Base-by-base conservation (phyloP, 2,329 filamentous ascomycete genomes). In the Exophiala sideris region DNA sequence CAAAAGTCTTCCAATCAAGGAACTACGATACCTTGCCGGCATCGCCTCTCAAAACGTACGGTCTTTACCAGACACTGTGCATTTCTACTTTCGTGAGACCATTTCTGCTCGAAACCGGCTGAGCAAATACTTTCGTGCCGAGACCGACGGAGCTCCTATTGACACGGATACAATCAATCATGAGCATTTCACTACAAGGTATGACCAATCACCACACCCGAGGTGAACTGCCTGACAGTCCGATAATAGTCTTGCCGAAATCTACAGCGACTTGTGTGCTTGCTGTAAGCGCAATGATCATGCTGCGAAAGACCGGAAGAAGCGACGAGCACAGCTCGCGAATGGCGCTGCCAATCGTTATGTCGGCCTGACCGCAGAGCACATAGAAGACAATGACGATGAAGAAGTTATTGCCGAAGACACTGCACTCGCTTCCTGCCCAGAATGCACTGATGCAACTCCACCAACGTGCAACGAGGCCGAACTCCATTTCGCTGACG, bases 181-280 rank as follows among this genome's bases (percentile, higher is more conserved):
- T 50, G 65, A 67, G 49, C 62, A 63, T 53, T 67, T 67, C 50
- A 67, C 64, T 5, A 54, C 50, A n/a, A 65, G 61, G 65, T 66
- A 55, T 53, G 38, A 51, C 47, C 6, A 5, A 32, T 36, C 18
- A 29, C 24, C 24, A 29, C 24, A 8, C 24, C 24, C 24, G 24
- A 29, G 5, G 24, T 8, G 24, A 8, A 29, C 24, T 29, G 24
- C 24, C 24, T 29, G 16, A 20, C 45, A 40, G 6, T 21, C 11
- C 16, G 39, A 41, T n/a, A 6, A 9, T 34, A 60, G 58, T 41
- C 58, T 60, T 11, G 50, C 54, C 18, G 52, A 62, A 38, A 66
- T 66, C 18, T 65, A 66, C 52, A 44, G 41, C 11, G 58, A 60
- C 40, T 62, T 66, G 11, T 64, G 63, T 45, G 54, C 50, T 14